These are phyloP conservation scores for Anthracocystis setariae DNA, from an alignment of 1,284 basidiomycete genomes.

Conservation along the genomic window DNA sequence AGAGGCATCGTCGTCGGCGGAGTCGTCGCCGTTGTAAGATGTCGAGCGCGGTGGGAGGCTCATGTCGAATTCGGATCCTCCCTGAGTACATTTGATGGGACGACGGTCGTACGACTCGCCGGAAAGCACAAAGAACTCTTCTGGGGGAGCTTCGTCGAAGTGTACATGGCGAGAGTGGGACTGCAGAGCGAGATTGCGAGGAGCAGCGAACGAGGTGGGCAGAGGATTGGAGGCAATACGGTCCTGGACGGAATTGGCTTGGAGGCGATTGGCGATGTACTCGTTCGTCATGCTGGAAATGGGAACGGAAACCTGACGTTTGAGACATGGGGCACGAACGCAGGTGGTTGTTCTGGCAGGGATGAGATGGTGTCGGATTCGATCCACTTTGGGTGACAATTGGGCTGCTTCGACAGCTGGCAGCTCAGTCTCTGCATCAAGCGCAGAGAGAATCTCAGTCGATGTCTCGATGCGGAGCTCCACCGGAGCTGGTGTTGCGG, in stretches of 20 bases:
- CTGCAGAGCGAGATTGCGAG: slow-evolving; percentile 23
- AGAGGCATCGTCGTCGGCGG: slow-evolving; percentile 33
- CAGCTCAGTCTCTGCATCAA: slow-evolving; percentile 29
- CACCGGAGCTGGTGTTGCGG: slow-evolving; percentile 5
- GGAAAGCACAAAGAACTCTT: slow-evolving; percentile 48
- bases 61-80: slow-evolving; percentile 55
- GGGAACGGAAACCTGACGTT: slow-evolving; percentile 35
- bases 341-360: slow-evolving; percentile 44
- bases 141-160: slow-evolving; percentile 52
- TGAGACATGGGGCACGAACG: slow-evolving; percentile 50
- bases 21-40: slow-evolving; percentile 42
- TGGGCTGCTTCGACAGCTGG: slow-evolving; percentile 35
- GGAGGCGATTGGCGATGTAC: slow-evolving; percentile 17
- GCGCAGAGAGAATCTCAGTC: neutral
- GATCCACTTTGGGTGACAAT: slow-evolving; percentile 36
- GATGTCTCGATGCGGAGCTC: slow-evolving; percentile 37
- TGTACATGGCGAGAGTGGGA: slow-evolving; percentile 42
- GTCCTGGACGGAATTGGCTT: slow-evolving; percentile 17
- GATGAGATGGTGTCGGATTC: slow-evolving; percentile 49
- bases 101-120: slow-evolving; percentile 54
- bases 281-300: slow-evolving; percentile 22
- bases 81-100: slow-evolving; percentile 58
- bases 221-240: slow-evolving; percentile 30
- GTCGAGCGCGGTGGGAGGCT: slow-evolving; percentile 46
- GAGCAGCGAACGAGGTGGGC: slow-evolving; percentile 30